Evolutionary conservation across 768 basidiomycete species (phyloP).

Genomic region (Podaxis sp.): DNA sequence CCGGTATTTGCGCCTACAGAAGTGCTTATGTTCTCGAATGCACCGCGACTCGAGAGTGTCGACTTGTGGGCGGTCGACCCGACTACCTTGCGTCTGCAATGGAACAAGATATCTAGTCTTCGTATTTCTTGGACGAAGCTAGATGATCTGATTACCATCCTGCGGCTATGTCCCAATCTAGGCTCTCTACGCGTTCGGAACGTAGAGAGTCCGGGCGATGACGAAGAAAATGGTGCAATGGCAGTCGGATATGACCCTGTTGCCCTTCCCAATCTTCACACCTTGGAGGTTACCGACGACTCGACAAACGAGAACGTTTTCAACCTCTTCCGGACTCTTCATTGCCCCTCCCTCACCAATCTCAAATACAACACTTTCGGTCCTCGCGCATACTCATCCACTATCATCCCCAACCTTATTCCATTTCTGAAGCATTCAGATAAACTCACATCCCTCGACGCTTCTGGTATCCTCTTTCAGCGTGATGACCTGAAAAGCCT

Average conservation of each 20-base stretch:
- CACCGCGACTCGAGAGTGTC: slow-evolving; percentile 11
- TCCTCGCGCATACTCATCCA: slow-evolving; percentile 7
- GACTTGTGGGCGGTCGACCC: slow-evolving; percentile 15
- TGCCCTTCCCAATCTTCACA: slow-evolving; percentile 3
- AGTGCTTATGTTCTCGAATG: slow-evolving; percentile 8
- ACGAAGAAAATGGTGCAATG: background rate
- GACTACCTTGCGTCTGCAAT: slow-evolving; percentile 5
- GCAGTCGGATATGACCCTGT: background rate
- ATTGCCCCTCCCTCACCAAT: slow-evolving; percentile 6
- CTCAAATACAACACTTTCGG: slow-evolving; percentile 15
- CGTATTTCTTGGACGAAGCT: slow-evolving; percentile 9
- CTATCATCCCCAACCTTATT: slow-evolving; percentile 2
- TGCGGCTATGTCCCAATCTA: slow-evolving; percentile 7
- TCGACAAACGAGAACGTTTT: slow-evolving; percentile 4
- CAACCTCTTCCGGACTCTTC: background rate
- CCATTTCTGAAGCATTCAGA: slow-evolving; percentile 6
- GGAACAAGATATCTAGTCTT: slow-evolving; percentile 5
- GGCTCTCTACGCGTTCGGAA: slow-evolving; percentile 10
- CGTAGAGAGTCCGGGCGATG: background rate
- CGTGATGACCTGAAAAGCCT: slow-evolving; percentile 9
- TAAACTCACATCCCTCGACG: slow-evolving; percentile 7
- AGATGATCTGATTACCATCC: slow-evolving; percentile 2
- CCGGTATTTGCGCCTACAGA: slow-evolving; percentile 11
- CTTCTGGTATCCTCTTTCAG: slow-evolving; percentile 13
- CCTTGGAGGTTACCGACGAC: slow-evolving; percentile 10